phyloP scores from a whole-genome alignment of 2,329 filamentous ascomycete species.

The Dendrostoma leiphaemia region DNA sequence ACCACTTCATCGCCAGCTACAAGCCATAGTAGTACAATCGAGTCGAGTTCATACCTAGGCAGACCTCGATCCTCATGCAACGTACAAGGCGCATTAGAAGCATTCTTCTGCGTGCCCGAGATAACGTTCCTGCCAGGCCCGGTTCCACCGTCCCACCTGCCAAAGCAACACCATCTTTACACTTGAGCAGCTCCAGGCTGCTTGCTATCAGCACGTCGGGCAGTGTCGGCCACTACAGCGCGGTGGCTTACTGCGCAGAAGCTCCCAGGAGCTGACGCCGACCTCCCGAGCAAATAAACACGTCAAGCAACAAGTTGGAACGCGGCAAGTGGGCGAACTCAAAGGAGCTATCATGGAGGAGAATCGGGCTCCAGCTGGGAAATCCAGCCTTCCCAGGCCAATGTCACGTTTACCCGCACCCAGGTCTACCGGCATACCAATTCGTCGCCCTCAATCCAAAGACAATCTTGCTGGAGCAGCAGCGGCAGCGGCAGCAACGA shows the following conservation, averaged over 20 bases:
- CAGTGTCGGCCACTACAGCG: neutral
- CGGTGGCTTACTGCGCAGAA: no score
- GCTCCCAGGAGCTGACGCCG: neutral
- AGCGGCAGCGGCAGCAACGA: neutral
- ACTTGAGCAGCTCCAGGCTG: no score
- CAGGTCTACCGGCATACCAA: conserved; percentile 9
- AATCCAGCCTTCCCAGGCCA: conserved; percentile 10
- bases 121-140: no score
- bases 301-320: neutral
- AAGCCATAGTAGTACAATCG: no score
- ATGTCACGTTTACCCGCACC: conserved; percentile 16
- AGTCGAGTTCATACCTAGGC: no score
- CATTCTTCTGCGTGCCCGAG: no score
- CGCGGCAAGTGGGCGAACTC: neutral
- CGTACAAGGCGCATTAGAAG: no score
- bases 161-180: no score
- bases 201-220: neutral
- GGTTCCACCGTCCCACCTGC: no score
- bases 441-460: conserved; percentile 11
- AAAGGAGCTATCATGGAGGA: conserved; percentile 11
- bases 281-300: neutral
- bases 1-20: no score
- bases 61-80: no score
- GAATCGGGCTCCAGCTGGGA: conserved; percentile 5
- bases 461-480: conserved; percentile 7